phyloP scores from a whole-genome alignment of 2,329 filamentous ascomycete genomes.

The Colletotrichum siamense region DNA sequence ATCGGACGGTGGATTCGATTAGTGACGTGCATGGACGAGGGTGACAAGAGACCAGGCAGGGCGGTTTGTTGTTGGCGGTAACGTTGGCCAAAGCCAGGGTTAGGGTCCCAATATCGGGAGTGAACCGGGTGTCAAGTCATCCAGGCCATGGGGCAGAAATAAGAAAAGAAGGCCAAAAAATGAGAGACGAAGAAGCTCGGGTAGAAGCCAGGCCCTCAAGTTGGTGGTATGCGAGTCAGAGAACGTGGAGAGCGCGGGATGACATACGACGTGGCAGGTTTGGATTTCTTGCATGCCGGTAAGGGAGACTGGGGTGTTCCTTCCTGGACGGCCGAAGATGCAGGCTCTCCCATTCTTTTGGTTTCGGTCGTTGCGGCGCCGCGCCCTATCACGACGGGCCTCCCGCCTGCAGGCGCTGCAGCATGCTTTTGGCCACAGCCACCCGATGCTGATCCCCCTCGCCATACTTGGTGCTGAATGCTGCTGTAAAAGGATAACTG shows the following conservation, averaged over 20 bases:
- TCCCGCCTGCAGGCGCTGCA: background rate
- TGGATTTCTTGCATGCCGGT: slow-evolving; percentile 8
- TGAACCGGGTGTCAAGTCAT: background rate
- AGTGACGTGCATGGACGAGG: slow-evolving; percentile 17
- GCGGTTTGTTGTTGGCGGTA: slow-evolving; percentile 3
- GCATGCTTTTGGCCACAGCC: background rate
- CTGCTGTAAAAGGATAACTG: background rate
- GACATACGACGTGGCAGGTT: slow-evolving; percentile 21
- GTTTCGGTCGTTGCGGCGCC: background rate
- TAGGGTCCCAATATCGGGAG: slow-evolving; percentile 1
- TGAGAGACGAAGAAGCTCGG: slow-evolving; percentile 1
- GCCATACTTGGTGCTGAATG: background rate
- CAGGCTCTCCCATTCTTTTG: slow-evolving; percentile 11
- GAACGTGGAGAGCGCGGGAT: slow-evolving; percentile 20
- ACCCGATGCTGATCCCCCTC: background rate
- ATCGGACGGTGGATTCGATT: slow-evolving; percentile 12
- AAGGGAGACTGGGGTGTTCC: slow-evolving; percentile 14
- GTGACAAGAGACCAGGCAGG: background rate
- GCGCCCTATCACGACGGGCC: slow-evolving; percentile 10
- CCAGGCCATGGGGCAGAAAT: background rate
- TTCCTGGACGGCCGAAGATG: background rate
- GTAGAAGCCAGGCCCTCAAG: background rate
- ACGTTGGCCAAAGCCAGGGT: background rate
- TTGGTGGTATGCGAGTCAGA: slow-evolving; percentile 14
- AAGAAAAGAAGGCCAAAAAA: background rate